Percentiles rank a stretch among this genome's conserved stretches.
phyloP scores from a whole-genome alignment of 495 filamentous ascomycete species.

The Trichocladium uniseriatum region DNA sequence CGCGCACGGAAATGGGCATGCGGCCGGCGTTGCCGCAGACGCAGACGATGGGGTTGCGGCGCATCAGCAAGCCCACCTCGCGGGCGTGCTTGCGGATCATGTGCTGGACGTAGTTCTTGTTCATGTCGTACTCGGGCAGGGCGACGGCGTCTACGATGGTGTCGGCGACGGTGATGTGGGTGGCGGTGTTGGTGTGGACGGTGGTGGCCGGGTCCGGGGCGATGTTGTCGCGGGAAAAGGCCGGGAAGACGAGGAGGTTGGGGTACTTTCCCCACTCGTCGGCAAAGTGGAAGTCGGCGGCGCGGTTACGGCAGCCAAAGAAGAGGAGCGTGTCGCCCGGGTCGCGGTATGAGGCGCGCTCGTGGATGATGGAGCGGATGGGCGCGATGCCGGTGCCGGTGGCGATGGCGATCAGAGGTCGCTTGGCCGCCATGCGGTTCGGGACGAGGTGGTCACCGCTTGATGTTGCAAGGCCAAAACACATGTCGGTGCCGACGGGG shows the following conservation, averaged over 20 bases:
- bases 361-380: conserved; percentile 68
- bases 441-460: conserved; percentile 10
- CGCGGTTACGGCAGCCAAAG: conserved; percentile 68
- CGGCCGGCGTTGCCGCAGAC: conserved; percentile 76
- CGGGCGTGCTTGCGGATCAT: conserved; percentile 53
- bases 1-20: conserved; percentile 86
- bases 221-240: conserved; percentile 59
- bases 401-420: conserved; percentile 69
- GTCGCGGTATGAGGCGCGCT: conserved; percentile 34
- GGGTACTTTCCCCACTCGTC: conserved; percentile 55
- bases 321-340: conserved; percentile 45
- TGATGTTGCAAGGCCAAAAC: conserved; percentile 41
- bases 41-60: conserved; percentile 35
- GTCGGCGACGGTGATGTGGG: not conserved
- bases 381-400: conserved; percentile 90
- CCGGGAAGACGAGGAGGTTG: conserved; percentile 52
- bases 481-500: conserved; percentile 44
- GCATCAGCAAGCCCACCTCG: conserved; percentile 50
- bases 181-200: not conserved
- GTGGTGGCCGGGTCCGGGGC: conserved; percentile 15
- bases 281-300: conserved; percentile 69
- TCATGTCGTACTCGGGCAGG: conserved; percentile 23
- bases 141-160: not conserved
- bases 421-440: not conserved
- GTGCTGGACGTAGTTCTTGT: conserved; percentile 85